Evolutionary conservation across 805 yeast species (phyloP), one percentile per base, ranked within the genome.

Genomic region (Sugiyamaella boreocaroliniensis): DNA sequence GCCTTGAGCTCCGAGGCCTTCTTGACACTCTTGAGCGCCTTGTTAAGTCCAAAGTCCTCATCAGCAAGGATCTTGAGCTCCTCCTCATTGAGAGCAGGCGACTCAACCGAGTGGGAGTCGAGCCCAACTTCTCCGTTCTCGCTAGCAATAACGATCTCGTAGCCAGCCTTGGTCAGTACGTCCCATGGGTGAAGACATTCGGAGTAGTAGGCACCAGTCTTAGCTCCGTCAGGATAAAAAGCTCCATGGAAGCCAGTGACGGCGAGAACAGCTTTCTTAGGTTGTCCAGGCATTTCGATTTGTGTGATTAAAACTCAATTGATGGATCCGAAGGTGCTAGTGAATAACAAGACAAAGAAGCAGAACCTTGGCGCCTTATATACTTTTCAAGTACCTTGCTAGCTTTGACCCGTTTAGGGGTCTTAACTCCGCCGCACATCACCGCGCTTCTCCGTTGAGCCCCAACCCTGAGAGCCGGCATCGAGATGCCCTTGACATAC

Each of bases 171-270:
- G 22, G 55, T 65, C 66, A 78, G 79, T 5, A 65, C 74, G 48
- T 75, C 63, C 66, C 66, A 82, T 45, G 87, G 86, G 61, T 83
- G 85, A 40, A 74, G 62, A 12, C 80, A 86, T 67, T 82, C 87
- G 16, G 73, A 67, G 59, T 74, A 74, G 68, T 73, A 83, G 26
- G 80, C 68, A 40, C 88, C 88, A n/a, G 86, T 80, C 55, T 76
- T 78, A 49, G 69, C 55, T 40, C 85, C 85, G 58, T 81, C 83
- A 1, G 67, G 70, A 65, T 82, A 81, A 71, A 82, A 80, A 12
- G 63, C 66, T 1, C 52, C 63, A 46, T 53, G 44, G 54, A 51
- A 55, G 43, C 52, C 48, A 22, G 63, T 58, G 29, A 59, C 50
- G 2, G 60, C 61, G 40, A 59, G 47, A 12, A 57, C 49, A 20